Evolutionary conservation across 2,329 filamentous ascomycete genomes (phyloP).

Genomic region (Xylariaceae sp.): DNA sequence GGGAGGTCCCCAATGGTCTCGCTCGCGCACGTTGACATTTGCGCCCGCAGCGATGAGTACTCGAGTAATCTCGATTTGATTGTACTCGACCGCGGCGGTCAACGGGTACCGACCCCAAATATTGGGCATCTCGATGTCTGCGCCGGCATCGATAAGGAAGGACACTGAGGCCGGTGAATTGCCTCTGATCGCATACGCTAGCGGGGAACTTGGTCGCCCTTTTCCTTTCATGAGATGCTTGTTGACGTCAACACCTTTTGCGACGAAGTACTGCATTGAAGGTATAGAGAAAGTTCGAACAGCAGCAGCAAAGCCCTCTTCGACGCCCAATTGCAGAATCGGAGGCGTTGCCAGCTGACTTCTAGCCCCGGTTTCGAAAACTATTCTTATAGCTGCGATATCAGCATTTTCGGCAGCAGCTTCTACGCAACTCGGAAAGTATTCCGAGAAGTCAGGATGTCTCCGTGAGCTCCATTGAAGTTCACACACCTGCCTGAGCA

Average conservation of each 20-base stretch:
- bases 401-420: background rate
- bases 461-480: background rate
- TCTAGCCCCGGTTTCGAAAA: slow-evolving; percentile 2
- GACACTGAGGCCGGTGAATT: no score
- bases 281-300: background rate
- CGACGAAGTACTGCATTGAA: background rate
- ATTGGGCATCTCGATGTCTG: no score
- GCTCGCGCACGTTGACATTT: background rate
- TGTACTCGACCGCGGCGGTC: background rate
- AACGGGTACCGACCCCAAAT: background rate
- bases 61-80: background rate
- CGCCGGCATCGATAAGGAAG: no score
- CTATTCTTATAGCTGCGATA: background rate
- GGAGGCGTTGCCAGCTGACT: background rate
- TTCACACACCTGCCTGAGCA: background rate
- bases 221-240: background rate
- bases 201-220: no score
- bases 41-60: background rate
- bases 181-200: no score
- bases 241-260: background rate
- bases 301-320: background rate
- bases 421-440: background rate
- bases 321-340: background rate
- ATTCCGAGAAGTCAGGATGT: background rate
- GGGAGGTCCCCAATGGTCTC: background rate